Conservation (phyloP, 495 filamentous ascomycete genomes). For the Xylona heveae region DNA sequence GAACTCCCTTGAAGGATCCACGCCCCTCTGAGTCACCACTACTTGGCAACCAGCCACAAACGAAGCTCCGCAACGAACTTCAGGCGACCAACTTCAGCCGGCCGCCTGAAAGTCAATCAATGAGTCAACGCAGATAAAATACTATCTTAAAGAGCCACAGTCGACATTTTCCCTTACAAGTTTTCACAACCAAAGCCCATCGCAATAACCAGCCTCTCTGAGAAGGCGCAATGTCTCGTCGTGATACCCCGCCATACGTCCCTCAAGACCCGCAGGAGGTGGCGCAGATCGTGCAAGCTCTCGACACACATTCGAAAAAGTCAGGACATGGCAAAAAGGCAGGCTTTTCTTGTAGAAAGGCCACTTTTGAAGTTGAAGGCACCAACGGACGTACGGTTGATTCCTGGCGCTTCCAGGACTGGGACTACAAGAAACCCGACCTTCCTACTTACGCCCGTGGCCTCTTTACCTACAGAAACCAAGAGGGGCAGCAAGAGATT, state of each 20-base stretch:
- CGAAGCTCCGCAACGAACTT: too few relatives aligned
- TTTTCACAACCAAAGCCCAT: too few relatives aligned
- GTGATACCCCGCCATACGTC: conserved; percentile 27
- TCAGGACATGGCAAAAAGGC: conserved; percentile 17
- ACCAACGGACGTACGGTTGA: conserved; percentile 44
- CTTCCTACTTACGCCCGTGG: conserved; percentile 85
- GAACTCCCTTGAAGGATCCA: too few relatives aligned
- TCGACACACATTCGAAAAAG: conserved; percentile 34
- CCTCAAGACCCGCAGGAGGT: conserved; percentile 44
- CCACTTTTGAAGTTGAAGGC: conserved; percentile 39
- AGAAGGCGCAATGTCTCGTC: conserved; percentile 9
- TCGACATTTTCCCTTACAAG: too few relatives aligned
- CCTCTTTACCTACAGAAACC: conserved; percentile 57
- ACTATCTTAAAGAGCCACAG: too few relatives aligned
- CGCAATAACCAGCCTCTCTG: too few relatives aligned
- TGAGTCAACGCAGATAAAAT: too few relatives aligned
- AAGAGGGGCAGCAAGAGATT: conserved; percentile 49
- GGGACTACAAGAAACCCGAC: conserved; percentile 73
- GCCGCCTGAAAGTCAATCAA: too few relatives aligned
- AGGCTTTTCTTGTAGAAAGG: conserved; percentile 49
- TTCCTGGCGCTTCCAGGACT: conserved; percentile 85
- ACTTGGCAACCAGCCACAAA: too few relatives aligned
- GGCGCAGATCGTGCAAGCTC: conserved; percentile 28
- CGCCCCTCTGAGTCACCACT: too few relatives aligned
- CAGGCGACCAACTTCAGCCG: too few relatives aligned